These are phyloP conservation scores for Batkoa obscura DNA, from an alignment of 371 early-diverging fungal genomes.

Conservation along the genomic window DNA sequence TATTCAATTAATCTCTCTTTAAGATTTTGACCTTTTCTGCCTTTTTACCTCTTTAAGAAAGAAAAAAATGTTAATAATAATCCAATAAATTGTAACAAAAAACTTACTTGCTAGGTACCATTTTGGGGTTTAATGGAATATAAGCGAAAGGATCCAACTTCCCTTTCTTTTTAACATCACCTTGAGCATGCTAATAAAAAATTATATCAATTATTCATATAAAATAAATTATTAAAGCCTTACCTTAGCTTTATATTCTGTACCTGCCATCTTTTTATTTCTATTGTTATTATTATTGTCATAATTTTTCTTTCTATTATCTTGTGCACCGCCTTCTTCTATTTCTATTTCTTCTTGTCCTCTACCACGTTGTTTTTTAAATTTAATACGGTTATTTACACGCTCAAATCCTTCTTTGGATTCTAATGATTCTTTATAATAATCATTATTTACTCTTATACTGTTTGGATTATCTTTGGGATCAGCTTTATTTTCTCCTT, in stretches of 20 bases:
- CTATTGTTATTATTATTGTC: constrained; percentile 12
- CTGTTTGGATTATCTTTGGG: constrained; percentile 20
- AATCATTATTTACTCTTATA: constrained; percentile 29
- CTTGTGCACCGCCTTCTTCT: constrained; percentile 27
- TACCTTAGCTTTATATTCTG: constrained; percentile 31
- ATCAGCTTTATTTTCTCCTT: constrained; percentile 10
- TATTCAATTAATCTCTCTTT: not conserved
- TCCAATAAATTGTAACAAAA: not conserved
- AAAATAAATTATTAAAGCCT: too few species aligned
- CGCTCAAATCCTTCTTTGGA: constrained; percentile 74
- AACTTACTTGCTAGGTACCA: constrained; percentile 4
- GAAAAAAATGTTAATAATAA: not conserved
- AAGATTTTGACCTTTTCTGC: not conserved
- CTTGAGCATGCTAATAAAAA: constrained; percentile 41
- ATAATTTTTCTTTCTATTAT: constrained; percentile 5
- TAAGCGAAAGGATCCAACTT: constrained; percentile 90
- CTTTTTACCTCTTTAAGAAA: not conserved
- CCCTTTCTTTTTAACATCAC: constrained; percentile 78
- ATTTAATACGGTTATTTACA: constrained; percentile 70
- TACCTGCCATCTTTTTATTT: constrained; percentile 17
- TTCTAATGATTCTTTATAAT: constrained; percentile 59
- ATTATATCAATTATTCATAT: not conserved
- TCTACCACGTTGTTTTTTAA: constrained; percentile 34
- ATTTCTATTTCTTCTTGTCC: constrained; percentile 26
- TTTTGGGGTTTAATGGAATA: constrained; percentile 45